Evolutionary conservation across 2,329 filamentous ascomycete genomes (phyloP), one percentile per base, ranked within the genome.

Genomic region (Parastagonospora avenae): DNA sequence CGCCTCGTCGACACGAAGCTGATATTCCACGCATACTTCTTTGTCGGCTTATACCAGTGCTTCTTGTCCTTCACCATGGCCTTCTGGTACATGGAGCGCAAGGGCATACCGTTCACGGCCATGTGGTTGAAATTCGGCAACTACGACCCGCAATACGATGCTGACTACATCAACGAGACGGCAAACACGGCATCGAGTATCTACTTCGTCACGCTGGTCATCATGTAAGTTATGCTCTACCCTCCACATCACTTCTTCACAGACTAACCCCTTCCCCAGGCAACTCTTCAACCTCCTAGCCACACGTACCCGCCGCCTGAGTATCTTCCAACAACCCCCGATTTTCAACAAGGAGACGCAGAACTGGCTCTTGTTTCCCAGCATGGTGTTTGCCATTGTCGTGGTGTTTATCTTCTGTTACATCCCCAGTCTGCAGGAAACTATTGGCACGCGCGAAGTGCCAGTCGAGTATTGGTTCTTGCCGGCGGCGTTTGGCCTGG

Each of bases 161-260:
- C 55, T 1, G 62, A 63, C 12, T 65, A 59, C 29, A 55, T 73
- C 28, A 75, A 74, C 0, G 70, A 76, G 27, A 79, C 83, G 55
- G 74, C 88, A 19, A 87, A 86, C 55, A 79, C 82, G 53, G 88
- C 87, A 0, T 87, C 83, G 32, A 89, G 85, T 12, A 86, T 93
- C 52, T 92, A 92, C 72, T 92, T 92, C 62, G 83, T 92, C 59
- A 92, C 87, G 52, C 76, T 93, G 16, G 89, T 93, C 2, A 85
- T 92, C 42, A 91, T 92, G 88, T 83, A 77, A 70, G 80, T 38
- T 1, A 8, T 10, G n/a, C 44, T 29, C 7, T 8, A 12, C 8
- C 30, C 15, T 19, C 5, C 7, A 24, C 19, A 24, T 5, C 3
- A 24, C 19, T 4, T n/a, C 4, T 27, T 28, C 11, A 15, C 14